These are phyloP conservation scores for Albugo laibachii DNA, from an alignment of 352 stramenopile species.

Conservation along the genomic window DNA sequence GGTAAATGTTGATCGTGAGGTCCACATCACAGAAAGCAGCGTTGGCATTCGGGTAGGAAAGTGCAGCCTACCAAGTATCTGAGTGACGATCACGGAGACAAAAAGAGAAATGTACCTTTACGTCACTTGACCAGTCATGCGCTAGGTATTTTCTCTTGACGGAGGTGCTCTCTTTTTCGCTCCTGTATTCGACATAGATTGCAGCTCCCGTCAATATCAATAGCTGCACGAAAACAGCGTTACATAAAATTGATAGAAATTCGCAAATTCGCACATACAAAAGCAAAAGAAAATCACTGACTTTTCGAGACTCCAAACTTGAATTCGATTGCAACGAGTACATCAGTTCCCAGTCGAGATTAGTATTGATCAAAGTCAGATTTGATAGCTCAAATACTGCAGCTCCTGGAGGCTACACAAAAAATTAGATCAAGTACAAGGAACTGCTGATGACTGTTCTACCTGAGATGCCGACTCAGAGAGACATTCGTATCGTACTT, in stretches of 20 bases:
- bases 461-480: conserved; percentile 43
- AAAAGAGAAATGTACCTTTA: conserved; percentile 27
- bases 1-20: conserved; percentile 41
- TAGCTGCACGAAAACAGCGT: conserved; percentile 17
- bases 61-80: conserved; percentile 11
- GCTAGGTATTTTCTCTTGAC: conserved; percentile 49
- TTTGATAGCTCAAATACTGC: conserved; percentile 41
- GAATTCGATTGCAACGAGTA: conserved; percentile 58
- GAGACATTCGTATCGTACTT: conserved; percentile 69
- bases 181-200: conserved; percentile 49
- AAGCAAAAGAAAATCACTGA: conserved; percentile 4
- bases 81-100: not conserved
- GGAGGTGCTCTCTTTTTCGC: not conserved
- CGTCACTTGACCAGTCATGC: conserved; percentile 57
- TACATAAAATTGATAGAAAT: too few species aligned
- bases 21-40: conserved; percentile 67
- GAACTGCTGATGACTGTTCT: not conserved
- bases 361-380: conserved; percentile 52
- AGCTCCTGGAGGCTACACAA: conserved; percentile 29
- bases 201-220: conserved; percentile 37
- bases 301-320: conserved; percentile 64
- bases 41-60: conserved; percentile 64
- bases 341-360: conserved; percentile 50
- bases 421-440: not conserved
- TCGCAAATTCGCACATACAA: too few species aligned